These are phyloP conservation scores for Thermochaetoides dissita DNA, from an alignment of 2,329 filamentous ascomycete species.

Conservation along the genomic window DNA sequence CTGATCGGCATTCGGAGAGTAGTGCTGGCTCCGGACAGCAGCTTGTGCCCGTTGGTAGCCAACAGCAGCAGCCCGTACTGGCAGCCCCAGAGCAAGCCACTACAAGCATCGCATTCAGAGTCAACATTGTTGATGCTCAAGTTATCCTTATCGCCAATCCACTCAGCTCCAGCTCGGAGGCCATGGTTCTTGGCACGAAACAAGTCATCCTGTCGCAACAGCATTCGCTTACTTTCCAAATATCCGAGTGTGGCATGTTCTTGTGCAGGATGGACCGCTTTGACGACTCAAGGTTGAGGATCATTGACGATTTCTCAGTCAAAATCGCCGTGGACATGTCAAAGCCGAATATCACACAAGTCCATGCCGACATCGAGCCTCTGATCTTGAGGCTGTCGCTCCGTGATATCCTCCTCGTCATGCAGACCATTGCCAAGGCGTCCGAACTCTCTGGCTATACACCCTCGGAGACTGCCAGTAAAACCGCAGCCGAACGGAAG, in stretches of 20 bases:
- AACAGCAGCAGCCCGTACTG: conserved; percentile 9
- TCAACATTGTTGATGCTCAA: conserved; percentile 92
- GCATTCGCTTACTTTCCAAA: conserved; percentile 82
- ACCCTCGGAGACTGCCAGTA: conserved; percentile 28
- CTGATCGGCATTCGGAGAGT: conserved; percentile 23
- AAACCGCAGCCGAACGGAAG: conserved; percentile 36
- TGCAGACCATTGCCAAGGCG: conserved; percentile 83
- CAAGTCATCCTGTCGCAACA: conserved; percentile 88
- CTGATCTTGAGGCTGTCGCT: conserved; percentile 80
- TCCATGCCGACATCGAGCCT: conserved; percentile 79
- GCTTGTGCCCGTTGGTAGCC: conserved; percentile 3
- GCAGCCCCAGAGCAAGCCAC: conserved; percentile 23
- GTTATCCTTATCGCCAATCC: conserved; percentile 95
- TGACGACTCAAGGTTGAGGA: conserved; percentile 75
- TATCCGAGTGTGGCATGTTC: conserved; percentile 95
- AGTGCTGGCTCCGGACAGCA: conserved; percentile 6
- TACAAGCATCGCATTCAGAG: conserved; percentile 72
- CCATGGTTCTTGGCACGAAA: conserved; percentile 87
- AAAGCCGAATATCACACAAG: conserved; percentile 51
- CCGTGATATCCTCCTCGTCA: conserved; percentile 82
- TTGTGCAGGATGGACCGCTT: conserved; percentile 97
- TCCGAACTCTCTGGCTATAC: conserved; percentile 68
- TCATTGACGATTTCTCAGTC: conserved; percentile 92
- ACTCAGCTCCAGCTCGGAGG: conserved; percentile 76
- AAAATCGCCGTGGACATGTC: conserved; percentile 73